Evolutionary conservation across 768 basidiomycete genomes (phyloP).

Genomic region (Rhodotorula graminis): DNA sequence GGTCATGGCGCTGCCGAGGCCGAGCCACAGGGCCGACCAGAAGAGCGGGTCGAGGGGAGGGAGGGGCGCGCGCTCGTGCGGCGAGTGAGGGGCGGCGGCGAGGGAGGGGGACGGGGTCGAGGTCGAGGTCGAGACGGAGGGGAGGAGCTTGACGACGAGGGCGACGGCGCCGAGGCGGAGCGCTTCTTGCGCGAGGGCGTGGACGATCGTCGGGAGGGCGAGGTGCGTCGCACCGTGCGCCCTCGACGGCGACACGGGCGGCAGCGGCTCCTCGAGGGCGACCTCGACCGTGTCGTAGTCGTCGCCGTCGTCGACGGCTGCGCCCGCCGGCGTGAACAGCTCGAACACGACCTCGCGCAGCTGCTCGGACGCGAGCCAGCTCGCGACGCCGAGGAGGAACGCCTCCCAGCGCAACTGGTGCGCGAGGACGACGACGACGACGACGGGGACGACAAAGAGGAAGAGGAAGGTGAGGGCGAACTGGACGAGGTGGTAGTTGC

Average conservation of each 20-base stretch:
- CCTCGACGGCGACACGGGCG: not conserved
- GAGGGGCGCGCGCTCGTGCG: conserved; percentile 6
- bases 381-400: conserved; percentile 28
- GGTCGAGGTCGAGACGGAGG: not conserved
- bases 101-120: not conserved
- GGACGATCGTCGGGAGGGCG: conserved; percentile 33
- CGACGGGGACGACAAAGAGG: conserved; percentile 27
- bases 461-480: conserved; percentile 35
- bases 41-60: conserved; percentile 39
- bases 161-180: conserved; percentile 37
- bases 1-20: conserved; percentile 36
- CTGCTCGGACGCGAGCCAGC: conserved; percentile 38
- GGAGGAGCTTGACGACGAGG: conserved; percentile 34
- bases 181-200: conserved; percentile 36
- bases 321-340: not conserved
- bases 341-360: conserved; percentile 35
- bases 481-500: conserved; percentile 32
- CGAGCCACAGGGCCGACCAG: conserved; percentile 40
- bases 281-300: not conserved
- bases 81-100: not conserved
- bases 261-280: not conserved
- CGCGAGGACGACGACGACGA: conserved; percentile 20
- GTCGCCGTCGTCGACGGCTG: not conserved
- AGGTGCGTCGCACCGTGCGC: not conserved
- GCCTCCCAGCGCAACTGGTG: conserved; percentile 25